Evolutionary conservation across 2,329 filamentous ascomycete genomes (phyloP), one percentile per base, ranked within the genome.

Genomic region (Fusarium circinatum): DNA sequence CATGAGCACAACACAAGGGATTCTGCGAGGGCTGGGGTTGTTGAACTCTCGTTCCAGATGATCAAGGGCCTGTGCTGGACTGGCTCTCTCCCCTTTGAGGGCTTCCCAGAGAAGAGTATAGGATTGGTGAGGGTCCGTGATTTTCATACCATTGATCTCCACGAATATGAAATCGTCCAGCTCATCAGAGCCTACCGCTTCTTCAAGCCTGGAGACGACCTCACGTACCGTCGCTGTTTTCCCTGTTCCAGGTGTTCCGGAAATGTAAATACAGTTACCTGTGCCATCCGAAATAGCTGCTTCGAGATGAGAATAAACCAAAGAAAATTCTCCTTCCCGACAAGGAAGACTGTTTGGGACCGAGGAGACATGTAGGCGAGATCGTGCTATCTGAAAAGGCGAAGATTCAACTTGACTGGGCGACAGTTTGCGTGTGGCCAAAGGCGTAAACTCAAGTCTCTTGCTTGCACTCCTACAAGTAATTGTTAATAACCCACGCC

Each of bases 81-180:
- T 97, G 13, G 98, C 95, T 54, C 96, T 91, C 80, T 99, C 95
- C 32, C 95, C 95, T 80, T 96, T 96, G 68, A 99, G 86, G 1
- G 96, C 96, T 84, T 99, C 95, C 97, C 97, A 99, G 4, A 99
- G 88, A 26, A 99, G 85, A 5, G 94, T 93, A 82, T 99, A 99
- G 0, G 96, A 95, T 82, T 99, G 96, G 79, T 98, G 95, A 2
- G 96, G 96, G 80, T 99, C 96, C 0, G 96, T 97, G 76, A 99
- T 95, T 85, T 99, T 99, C 96, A 99, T 98, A 75, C 96, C 97
- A 82, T 99, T 99, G 84, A 99, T 98, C 82, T 99, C 96, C 71
- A 99, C 95, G 76, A 99, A 99, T 67, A 98, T 97, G 82, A 99
- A 99, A 80, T 98, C 96, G 78, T 99, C 96, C 47, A 99, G 88